These are phyloP conservation scores for Pythium chondricola DNA, from an alignment of 352 stramenopile genomes.

Conservation along the genomic window DNA sequence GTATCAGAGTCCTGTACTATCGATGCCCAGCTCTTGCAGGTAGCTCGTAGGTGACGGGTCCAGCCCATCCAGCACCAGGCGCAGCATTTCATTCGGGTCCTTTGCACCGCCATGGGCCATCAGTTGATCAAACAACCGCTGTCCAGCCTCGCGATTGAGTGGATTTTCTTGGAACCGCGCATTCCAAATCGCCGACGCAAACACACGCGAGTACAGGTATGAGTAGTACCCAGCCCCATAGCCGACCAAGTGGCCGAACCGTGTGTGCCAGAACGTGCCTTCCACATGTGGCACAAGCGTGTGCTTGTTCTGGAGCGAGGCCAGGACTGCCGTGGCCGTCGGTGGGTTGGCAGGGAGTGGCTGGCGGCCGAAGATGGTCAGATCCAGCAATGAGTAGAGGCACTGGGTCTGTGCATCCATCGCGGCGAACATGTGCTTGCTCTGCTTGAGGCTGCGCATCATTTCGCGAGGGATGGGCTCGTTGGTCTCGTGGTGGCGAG, in stretches of 20 bases:
- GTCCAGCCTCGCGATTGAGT: conserved; percentile 49
- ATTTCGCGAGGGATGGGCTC: conserved; percentile 71
- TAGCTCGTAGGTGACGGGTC: conserved; percentile 55
- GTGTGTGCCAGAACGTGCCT: conserved; percentile 77
- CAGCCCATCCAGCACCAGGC: conserved; percentile 49
- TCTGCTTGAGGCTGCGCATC: conserved; percentile 61
- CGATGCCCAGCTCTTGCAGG: conserved; percentile 63
- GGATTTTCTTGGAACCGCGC: conserved; percentile 58
- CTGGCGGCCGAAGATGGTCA: conserved; percentile 63
- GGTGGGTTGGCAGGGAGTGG: conserved; percentile 30
- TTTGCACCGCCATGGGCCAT: conserved; percentile 84
- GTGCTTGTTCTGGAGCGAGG: conserved; percentile 60
- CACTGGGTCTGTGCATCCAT: conserved; percentile 87
- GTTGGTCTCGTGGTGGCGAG: conserved; percentile 75
- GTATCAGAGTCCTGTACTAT: too few relatives aligned
- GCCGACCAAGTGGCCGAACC: conserved; percentile 86
- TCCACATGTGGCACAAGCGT: conserved; percentile 75
- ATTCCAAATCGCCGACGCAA: conserved; percentile 86
- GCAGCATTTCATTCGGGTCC: conserved; percentile 81
- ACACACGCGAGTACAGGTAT: conserved; percentile 89
- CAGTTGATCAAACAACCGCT: conserved; percentile 60
- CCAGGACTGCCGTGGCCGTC: conserved; percentile 51
- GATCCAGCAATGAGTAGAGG: conserved; percentile 75
- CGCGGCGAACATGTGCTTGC: conserved; percentile 86
- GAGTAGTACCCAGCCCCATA: conserved; percentile 91